Conservation (phyloP, 78 protist genomes). For the Dictyostelium firmibasis region DNA sequence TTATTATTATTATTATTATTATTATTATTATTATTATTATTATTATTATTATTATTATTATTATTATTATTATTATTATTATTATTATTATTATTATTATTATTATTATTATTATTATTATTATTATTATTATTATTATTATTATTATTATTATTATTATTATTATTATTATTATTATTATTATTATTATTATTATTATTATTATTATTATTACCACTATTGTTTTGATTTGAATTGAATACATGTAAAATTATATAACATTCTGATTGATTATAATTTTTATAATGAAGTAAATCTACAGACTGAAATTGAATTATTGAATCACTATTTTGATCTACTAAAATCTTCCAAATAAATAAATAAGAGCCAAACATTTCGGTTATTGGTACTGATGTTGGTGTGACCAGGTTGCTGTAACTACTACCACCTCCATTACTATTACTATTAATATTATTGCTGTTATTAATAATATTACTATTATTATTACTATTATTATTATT, state of each 20-base stretch:
- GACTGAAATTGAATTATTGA: constrained; percentile 12
- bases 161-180: constrained; percentile 8
- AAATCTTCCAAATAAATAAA: constrained; percentile 52
- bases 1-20: too few relatives aligned
- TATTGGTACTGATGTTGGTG: neutral
- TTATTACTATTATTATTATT: neutral
- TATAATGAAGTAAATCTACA: constrained; percentile 33
- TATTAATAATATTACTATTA: neutral
- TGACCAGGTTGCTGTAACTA: neutral
- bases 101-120: neutral
- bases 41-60: too few relatives aligned
- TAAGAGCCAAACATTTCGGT: constrained; percentile 40
- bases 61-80: too few relatives aligned
- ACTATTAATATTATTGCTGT: neutral
- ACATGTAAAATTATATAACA: constrained; percentile 72
- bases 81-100: neutral
- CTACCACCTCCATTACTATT: neutral
- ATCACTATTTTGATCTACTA: neutral
- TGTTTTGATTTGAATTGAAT: neutral
- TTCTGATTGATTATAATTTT: constrained; percentile 16
- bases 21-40: too few relatives aligned
- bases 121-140: neutral
- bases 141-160: neutral
- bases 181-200: neutral
- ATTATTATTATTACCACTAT: neutral